Percentiles rank a stretch among this genome's conserved stretches.
Conservation (phyloP, 2,329 filamentous ascomycete genomes). For the Scytalidium lignicola region DNA sequence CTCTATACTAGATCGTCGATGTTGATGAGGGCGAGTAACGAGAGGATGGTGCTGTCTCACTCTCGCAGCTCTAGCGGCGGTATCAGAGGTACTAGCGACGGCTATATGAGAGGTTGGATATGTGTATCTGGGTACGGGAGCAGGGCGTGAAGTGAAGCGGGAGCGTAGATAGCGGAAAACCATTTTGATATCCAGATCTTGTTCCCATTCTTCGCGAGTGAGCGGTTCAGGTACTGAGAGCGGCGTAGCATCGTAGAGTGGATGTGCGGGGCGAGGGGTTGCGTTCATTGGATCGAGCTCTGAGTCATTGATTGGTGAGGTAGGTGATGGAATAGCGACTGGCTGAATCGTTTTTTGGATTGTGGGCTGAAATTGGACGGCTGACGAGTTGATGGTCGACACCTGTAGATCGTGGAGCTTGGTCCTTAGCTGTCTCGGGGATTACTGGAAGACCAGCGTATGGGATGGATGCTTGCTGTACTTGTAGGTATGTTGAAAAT, state of each 20-base stretch:
- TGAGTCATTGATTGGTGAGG: slow-evolving; percentile 2
- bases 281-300: slow-evolving; percentile 11
- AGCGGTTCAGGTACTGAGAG: slow-evolving; percentile 9
- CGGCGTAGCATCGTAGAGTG: slow-evolving; percentile 4
- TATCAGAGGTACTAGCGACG: slow-evolving; percentile 53
- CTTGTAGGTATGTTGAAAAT: slow-evolving; percentile 72
- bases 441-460: slow-evolving; percentile 74
- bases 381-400: slow-evolving; percentile 5
- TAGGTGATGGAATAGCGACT: slow-evolving; percentile 15
- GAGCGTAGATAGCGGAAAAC: slow-evolving; percentile 84
- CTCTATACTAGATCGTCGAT: slow-evolving; percentile 31
- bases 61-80: slow-evolving; percentile 71
- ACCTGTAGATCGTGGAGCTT: slow-evolving; percentile 4
- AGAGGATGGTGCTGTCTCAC: slow-evolving; percentile 88
- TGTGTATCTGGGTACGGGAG: slow-evolving; percentile 26
- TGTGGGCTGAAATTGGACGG: slow-evolving; percentile 21
- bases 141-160: slow-evolving; percentile 56
- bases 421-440: slow-evolving; percentile 41
- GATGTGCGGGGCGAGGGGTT: slow-evolving; percentile 16
- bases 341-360: slow-evolving; percentile 16
- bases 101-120: slow-evolving; percentile 41
- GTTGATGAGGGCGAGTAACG: slow-evolving; percentile 45
- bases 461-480: slow-evolving; percentile 60
- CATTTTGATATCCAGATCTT: slow-evolving; percentile 82
- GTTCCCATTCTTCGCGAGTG: slow-evolving; percentile 66